A percentile compares a stretch with the other conserved stretches of the same genome.
Conservation (phyloP, 2,329 filamentous ascomycete genomes). For the Fusarium falciforme region DNA sequence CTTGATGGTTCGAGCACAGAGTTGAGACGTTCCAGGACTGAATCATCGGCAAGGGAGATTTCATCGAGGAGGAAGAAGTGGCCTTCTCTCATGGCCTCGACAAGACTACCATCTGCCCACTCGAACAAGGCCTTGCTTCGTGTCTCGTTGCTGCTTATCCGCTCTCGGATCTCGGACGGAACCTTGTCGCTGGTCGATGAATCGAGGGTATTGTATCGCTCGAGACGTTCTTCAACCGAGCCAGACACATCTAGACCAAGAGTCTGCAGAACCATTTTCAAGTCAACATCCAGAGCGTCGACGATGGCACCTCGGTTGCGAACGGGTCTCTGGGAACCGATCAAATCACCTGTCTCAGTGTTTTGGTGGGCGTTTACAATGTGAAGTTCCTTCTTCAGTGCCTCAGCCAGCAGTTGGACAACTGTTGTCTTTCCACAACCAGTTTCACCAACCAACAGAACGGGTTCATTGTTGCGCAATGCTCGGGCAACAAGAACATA, state of each 20-base stretch:
- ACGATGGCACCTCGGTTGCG: slow-evolving; percentile 83
- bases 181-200: slow-evolving; percentile 61
- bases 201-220: slow-evolving; percentile 64
- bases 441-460: slow-evolving; percentile 94
- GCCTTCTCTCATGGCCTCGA: slow-evolving; percentile 91
- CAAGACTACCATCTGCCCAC: slow-evolving; percentile 94
- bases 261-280: slow-evolving; percentile 60
- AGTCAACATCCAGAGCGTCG: slow-evolving; percentile 71
- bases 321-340: slow-evolving; percentile 92
- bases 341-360: slow-evolving; percentile 95
- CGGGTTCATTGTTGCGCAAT: slow-evolving; percentile 89
- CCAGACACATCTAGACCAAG: slow-evolving; percentile 55
- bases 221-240: slow-evolving; percentile 66
- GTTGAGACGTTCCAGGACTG: slow-evolving; percentile 94
- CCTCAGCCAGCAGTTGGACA: slow-evolving; percentile 89
- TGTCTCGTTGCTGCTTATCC: slow-evolving; percentile 60
- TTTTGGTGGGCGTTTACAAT: slow-evolving; percentile 99
- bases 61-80: slow-evolving; percentile 96
- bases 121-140: slow-evolving; percentile 91
- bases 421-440: slow-evolving; percentile 98
- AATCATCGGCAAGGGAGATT: slow-evolving; percentile 97
- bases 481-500: slow-evolving; percentile 91
- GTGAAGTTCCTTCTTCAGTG: slow-evolving; percentile 78
- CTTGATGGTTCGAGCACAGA: slow-evolving; percentile 92
- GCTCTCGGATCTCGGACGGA: slow-evolving; percentile 57